phyloP scores from a whole-genome alignment of 2,329 filamentous ascomycete species.

The Monosporascus sp. region DNA sequence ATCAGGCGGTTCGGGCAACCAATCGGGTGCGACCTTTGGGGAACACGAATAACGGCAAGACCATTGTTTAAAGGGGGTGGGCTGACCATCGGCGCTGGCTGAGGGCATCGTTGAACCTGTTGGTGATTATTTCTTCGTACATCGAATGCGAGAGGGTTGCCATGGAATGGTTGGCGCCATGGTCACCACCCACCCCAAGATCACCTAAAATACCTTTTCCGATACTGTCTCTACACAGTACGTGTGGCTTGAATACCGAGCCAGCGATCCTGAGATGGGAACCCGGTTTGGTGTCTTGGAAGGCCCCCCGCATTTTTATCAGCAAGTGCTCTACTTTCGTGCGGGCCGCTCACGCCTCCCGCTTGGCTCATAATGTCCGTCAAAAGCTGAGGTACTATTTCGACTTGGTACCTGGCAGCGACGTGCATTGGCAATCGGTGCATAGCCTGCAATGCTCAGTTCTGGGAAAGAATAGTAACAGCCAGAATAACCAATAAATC shows the following conservation, averaged over 20 bases:
- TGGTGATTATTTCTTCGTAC: too few relatives aligned
- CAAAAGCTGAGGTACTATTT: neutral
- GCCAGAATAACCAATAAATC: neutral
- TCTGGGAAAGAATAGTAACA: neutral
- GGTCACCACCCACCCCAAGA: too few relatives aligned
- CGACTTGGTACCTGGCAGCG: too few relatives aligned
- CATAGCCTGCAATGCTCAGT: too few relatives aligned
- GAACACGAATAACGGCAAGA: neutral
- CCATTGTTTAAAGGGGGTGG: neutral
- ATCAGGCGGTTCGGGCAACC: neutral
- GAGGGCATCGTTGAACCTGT: neutral
- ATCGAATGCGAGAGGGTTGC: too few relatives aligned
- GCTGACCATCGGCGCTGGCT: neutral
- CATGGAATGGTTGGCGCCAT: too few relatives aligned
- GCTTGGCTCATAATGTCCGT: neutral
- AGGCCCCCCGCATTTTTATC: neutral
- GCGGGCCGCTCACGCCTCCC: neutral
- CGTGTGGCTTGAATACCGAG: neutral
- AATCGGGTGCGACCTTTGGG: neutral
- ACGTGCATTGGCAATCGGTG: too few relatives aligned
- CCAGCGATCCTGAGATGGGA: too few relatives aligned
- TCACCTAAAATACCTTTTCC: too few relatives aligned
- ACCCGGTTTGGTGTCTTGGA: too few relatives aligned
- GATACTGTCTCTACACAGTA: too few relatives aligned
- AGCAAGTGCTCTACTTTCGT: neutral